Conservation (phyloP, 352 stramenopile species). For the Phytopythium oedochilum region DNA sequence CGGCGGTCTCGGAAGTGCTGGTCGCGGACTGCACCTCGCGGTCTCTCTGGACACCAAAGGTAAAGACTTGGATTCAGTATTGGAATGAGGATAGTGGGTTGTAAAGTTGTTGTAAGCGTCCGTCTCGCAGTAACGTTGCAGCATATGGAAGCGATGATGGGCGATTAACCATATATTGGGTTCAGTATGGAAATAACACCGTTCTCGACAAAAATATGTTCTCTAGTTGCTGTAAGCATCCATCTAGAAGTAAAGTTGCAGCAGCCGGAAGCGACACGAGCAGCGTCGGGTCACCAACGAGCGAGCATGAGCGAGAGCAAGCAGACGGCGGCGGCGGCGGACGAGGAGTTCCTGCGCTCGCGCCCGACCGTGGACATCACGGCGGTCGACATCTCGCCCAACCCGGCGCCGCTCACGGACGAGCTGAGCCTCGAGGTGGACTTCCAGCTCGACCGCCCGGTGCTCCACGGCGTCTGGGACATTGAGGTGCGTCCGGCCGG, state of each 20-base stretch:
- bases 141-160: too few species aligned
- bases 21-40: too few species aligned
- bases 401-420: conserved; percentile 66
- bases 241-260: not conserved
- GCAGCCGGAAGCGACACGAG: conserved; percentile 1
- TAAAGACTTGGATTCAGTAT: too few species aligned
- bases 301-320: conserved; percentile 74
- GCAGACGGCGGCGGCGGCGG: conserved; percentile 16
- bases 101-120: too few species aligned
- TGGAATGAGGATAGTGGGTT: too few species aligned
- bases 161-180: not conserved
- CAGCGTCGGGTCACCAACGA: not conserved
- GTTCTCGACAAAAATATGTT: too few species aligned
- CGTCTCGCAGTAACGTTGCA: too few species aligned
- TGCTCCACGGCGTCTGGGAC: conserved; percentile 66
- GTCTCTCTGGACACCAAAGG: too few species aligned
- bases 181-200: too few species aligned
- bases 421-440: conserved; percentile 81
- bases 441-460: conserved; percentile 61
- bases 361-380: conserved; percentile 58
- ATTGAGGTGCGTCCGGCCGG: conserved; percentile 43
- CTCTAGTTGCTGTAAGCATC: too few species aligned
- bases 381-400: conserved; percentile 79
- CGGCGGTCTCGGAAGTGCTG: too few species aligned
- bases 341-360: conserved; percentile 43